Conservation (phyloP, 345 rosid species). For the Brassica carinata region DNA sequence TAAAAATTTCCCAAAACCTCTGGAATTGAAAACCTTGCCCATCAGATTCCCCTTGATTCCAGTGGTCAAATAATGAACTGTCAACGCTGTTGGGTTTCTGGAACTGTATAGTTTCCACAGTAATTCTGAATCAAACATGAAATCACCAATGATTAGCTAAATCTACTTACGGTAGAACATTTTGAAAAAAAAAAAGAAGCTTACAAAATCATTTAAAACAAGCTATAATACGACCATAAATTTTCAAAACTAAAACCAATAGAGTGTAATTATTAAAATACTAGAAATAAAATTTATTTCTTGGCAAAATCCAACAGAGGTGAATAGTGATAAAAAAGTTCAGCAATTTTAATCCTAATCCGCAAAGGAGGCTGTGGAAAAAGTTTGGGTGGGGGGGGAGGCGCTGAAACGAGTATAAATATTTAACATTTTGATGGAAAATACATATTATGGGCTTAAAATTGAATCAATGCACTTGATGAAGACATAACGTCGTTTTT, state of each 20-base stretch:
- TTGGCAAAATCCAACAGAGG: not conserved
- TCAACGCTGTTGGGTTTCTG: not conserved
- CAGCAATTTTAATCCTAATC: too few species aligned
- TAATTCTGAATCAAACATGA: not conserved
- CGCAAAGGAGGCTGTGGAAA: not conserved
- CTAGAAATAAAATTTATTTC: too few species aligned
- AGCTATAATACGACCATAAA: too few species aligned
- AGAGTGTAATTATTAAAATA: too few species aligned
- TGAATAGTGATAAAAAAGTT: not conserved
- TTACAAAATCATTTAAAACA: too few species aligned
- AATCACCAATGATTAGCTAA: too few species aligned
- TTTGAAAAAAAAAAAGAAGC: too few species aligned
- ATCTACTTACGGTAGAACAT: too few species aligned
- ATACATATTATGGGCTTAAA: not conserved
- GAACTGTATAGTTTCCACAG: not conserved
- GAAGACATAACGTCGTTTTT: not conserved
- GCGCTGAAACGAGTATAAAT: too few species aligned
- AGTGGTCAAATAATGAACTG: not conserved
- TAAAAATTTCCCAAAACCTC: too few species aligned
- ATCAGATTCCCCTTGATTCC: not conserved
- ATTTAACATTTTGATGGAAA: not conserved
- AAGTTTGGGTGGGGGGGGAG: not conserved
- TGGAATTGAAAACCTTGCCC: too few species aligned
- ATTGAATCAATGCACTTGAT: not conserved
- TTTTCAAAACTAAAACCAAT: too few species aligned